A percentile compares a stretch with the other conserved stretches of the same genome.
phyloP scores from a whole-genome alignment of 805 yeast genomes.

The Yarrowia yakushimensis region DNA sequence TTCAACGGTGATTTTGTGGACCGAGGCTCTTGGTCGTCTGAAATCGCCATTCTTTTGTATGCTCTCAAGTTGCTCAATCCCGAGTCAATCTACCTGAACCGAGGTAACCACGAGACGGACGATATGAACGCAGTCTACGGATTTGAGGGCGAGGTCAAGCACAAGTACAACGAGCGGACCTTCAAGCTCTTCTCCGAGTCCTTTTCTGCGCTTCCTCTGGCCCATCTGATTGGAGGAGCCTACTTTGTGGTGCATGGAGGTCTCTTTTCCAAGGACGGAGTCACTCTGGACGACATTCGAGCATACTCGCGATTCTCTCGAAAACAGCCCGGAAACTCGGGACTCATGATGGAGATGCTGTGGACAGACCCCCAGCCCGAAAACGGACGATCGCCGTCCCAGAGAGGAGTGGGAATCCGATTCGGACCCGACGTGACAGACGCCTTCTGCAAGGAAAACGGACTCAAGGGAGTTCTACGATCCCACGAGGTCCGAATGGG shows the following conservation, averaged over 20 bases:
- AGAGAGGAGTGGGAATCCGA: constrained; percentile 93
- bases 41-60: constrained; percentile 80
- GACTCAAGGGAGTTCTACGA: constrained; percentile 74
- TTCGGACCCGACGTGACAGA: constrained; percentile 95
- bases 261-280: constrained; percentile 70
- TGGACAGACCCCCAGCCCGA: constrained; percentile 94
- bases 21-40: constrained; percentile 97
- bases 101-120: constrained; percentile 96
- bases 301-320: constrained; percentile 60
- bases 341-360: constrained; percentile 90
- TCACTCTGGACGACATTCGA: constrained; percentile 71
- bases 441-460: constrained; percentile 66
- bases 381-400: constrained; percentile 79
- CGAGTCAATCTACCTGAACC: constrained; percentile 62
- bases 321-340: constrained; percentile 84
- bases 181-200: constrained; percentile 82
- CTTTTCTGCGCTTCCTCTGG: constrained; percentile 81
- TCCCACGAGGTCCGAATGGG: constrained; percentile 94
- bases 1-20: constrained; percentile 98
- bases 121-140: constrained; percentile 97
- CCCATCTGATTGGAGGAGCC: constrained; percentile 70
- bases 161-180: constrained; percentile 75
- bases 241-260: constrained; percentile 97
- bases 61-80: constrained; percentile 77
- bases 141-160: constrained; percentile 91